A percentile compares a stretch with the other conserved stretches of the same genome.
These are phyloP conservation scores for Hypomontagnella submonticulosa DNA, from an alignment of 495 filamentous ascomycete species.

Conservation along the genomic window DNA sequence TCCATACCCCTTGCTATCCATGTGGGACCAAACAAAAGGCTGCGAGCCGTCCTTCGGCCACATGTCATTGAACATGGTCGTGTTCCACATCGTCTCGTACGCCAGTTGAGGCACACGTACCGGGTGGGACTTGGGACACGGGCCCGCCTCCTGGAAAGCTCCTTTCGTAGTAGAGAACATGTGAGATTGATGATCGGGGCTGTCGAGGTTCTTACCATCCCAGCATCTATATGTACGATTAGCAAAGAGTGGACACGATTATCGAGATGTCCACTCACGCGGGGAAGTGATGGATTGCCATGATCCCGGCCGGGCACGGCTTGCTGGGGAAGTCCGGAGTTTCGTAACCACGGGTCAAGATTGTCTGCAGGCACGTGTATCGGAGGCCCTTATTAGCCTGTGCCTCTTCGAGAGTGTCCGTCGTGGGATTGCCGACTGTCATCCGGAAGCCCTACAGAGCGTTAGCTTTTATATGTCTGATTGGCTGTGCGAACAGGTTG, in stretches of 20 bases:
- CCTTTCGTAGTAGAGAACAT: conserved; percentile 50
- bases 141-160: conserved; percentile 50
- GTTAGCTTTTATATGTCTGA: conserved; percentile 14
- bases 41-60: conserved; percentile 58
- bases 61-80: conserved; percentile 54
- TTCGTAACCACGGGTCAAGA: conserved; percentile 54
- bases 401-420: conserved; percentile 39
- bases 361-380: conserved; percentile 59
- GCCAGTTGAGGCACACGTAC: conserved; percentile 60
- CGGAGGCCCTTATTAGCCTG: conserved; percentile 52
- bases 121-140: conserved; percentile 62
- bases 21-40: conserved; percentile 59
- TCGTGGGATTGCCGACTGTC: conserved; percentile 60
- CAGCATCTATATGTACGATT: conserved; percentile 48
- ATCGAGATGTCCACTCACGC: not conserved
- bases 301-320: conserved; percentile 56
- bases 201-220: conserved; percentile 68
- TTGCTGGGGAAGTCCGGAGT: conserved; percentile 56
- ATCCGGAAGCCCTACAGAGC: conserved; percentile 62
- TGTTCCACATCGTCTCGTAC: conserved; percentile 64
- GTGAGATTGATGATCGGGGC: conserved; percentile 63
- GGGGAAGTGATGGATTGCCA: conserved; percentile 52
- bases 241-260: too few species aligned
- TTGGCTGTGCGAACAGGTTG: not conserved
- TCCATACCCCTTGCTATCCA: conserved; percentile 55